Evolutionary conservation across 139 green algal species (phyloP).

Genomic region (Pseudopediastrum boryanum): DNA sequence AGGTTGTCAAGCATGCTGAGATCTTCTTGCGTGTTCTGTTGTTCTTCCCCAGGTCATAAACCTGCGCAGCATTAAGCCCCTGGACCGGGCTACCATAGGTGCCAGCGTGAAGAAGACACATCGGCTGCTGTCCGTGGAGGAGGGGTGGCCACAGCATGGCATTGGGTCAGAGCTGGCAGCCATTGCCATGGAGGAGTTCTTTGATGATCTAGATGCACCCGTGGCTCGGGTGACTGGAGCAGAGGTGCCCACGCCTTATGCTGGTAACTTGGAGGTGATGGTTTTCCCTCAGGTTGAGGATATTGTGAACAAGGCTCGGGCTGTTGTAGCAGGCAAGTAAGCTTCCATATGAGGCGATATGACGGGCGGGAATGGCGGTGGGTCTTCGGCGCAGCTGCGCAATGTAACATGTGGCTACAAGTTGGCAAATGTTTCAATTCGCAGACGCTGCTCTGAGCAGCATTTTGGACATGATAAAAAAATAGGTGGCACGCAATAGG

Average conservation of each 20-base stretch:
- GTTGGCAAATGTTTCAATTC: no score
- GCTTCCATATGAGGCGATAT: no score
- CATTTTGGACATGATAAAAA: no score
- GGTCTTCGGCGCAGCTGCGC: no score
- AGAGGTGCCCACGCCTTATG: constrained; percentile 96
- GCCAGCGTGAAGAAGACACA: constrained; percentile 90
- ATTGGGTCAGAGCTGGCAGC: constrained; percentile 86
- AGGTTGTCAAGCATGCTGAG: no score
- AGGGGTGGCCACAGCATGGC: constrained; percentile 94
- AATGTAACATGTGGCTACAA: no score
- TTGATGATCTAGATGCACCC: constrained; percentile 97
- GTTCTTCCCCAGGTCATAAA: constrained; percentile 95
- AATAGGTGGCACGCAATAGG: no score
- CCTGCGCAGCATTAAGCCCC: constrained; percentile 91
- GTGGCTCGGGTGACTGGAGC: constrained; percentile 88
- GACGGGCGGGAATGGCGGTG: no score
- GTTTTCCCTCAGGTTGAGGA: constrained; percentile 85
- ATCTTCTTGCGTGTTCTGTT: no score
- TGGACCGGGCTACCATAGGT: constrained; percentile 91
- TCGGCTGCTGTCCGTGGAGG: constrained; percentile 90
- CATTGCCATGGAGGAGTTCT: constrained; percentile 88
- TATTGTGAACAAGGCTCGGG: constrained; percentile 74
- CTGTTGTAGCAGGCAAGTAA: no score
- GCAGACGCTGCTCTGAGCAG: no score
- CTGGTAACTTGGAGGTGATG: constrained; percentile 88